A percentile compares a stretch with the other conserved stretches of the same genome.
Conservation (phyloP, 2,329 filamentous ascomycete genomes). For the Colletotrichum melonis region DNA sequence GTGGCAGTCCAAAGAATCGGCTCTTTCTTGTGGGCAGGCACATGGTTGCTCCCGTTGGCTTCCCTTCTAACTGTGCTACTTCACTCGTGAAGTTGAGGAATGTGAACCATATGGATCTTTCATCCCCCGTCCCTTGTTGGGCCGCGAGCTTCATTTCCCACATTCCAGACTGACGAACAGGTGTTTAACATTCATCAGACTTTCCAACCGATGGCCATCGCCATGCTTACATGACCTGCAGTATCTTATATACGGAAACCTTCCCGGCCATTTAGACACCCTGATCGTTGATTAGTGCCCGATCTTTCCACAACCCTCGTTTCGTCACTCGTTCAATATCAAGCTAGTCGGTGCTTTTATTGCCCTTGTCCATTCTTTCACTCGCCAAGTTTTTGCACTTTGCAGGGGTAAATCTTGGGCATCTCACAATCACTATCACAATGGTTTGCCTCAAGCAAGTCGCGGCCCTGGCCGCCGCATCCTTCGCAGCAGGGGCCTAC, state of each 20-base stretch:
- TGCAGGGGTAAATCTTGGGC: not conserved
- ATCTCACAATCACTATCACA: not conserved
- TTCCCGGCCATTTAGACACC: not conserved
- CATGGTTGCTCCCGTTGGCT: not conserved
- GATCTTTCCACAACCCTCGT: not conserved
- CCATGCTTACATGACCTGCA: not conserved
- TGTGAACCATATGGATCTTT: not conserved
- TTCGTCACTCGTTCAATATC: not conserved
- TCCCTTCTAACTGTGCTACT: not conserved
- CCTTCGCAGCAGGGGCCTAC: not conserved
- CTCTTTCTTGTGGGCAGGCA: no score
- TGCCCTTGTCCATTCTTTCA: not conserved
- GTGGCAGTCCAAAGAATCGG: not conserved
- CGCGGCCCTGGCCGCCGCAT: slow-evolving; percentile 3
- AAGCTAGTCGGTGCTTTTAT: not conserved
- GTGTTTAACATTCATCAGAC: not conserved
- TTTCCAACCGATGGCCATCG: not conserved
- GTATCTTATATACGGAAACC: not conserved
- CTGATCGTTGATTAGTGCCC: not conserved
- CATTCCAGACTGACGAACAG: slow-evolving; percentile 5
- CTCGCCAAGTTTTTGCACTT: not conserved
- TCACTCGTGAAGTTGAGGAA: slow-evolving; percentile 1
- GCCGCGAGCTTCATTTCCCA: slow-evolving; percentile 1
- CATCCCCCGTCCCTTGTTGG: not conserved
- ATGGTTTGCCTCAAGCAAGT: slow-evolving; percentile 15